phyloP scores from a whole-genome alignment of 2,329 filamentous ascomycete genomes.

The Cladosporium sp. region DNA sequence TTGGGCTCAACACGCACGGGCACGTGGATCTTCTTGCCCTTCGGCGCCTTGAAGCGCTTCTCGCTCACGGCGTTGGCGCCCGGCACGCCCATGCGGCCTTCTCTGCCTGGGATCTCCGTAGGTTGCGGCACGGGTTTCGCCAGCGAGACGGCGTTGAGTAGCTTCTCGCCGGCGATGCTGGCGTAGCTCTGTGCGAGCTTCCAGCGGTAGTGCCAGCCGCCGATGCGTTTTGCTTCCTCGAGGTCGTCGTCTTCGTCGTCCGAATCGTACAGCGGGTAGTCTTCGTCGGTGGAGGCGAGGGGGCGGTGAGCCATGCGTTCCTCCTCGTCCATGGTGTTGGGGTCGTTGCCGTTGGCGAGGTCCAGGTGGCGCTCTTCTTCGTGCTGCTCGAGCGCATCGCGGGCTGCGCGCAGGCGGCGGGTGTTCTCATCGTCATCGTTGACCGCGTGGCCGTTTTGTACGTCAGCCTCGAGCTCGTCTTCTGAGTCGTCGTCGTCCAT shows the following conservation, averaged over 20 bases:
- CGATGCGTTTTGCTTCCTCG: slow-evolving; percentile 71
- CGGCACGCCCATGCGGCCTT: slow-evolving; percentile 42
- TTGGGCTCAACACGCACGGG: slow-evolving; percentile 95
- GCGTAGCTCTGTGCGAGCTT: slow-evolving; percentile 50
- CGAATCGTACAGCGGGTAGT: slow-evolving; percentile 88
- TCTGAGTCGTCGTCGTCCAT: slow-evolving; percentile 68
- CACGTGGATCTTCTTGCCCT: slow-evolving; percentile 87
- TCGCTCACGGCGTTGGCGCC: slow-evolving; percentile 32
- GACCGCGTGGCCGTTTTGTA: slow-evolving; percentile 36
- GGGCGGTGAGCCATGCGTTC: slow-evolving; percentile 69
- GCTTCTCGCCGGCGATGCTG: slow-evolving; percentile 39
- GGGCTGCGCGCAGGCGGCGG: slow-evolving; percentile 46
- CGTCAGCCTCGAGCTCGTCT: slow-evolving; percentile 63
- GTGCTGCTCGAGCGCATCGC: slow-evolving; percentile 49
- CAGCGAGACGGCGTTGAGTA: slow-evolving; percentile 33
- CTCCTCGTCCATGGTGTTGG: slow-evolving; percentile 66
- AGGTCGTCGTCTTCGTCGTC: slow-evolving; percentile 70
- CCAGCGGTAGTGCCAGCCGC: slow-evolving; percentile 71
- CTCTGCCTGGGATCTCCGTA: slow-evolving; percentile 39
- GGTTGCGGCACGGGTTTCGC: slow-evolving; percentile 36
- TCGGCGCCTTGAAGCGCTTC: slow-evolving; percentile 64
- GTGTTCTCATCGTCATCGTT: slow-evolving; percentile 41
- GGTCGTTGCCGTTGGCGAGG: slow-evolving; percentile 37
- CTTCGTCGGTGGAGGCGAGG: slow-evolving; percentile 54
- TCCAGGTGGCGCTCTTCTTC: slow-evolving; percentile 47